Evolutionary conservation across 345 rosid genomes (phyloP), one percentile per base, ranked within the genome.

Genomic region (Bruguiera sexangula): DNA sequence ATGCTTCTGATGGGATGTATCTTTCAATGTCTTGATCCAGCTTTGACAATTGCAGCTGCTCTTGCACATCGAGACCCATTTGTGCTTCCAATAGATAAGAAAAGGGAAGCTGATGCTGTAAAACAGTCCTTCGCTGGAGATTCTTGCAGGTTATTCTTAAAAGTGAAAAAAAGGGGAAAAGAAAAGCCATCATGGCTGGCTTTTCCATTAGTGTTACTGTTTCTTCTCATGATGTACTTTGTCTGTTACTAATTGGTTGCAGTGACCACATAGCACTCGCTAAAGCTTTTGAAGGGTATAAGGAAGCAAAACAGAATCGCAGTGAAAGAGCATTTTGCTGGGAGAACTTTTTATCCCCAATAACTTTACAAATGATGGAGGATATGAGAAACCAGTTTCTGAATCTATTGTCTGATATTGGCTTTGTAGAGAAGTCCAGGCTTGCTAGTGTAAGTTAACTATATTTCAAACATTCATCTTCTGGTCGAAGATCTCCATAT

Each of bases 191-290:
- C 19, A 29, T 65, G 60, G 56, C 56, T 65, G 60, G 56, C 56
- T 11, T 60, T 76, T 15, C 39, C 63, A 31, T 13, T 18, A n/a
- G 13, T 50, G n/a, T 16, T 11, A 5, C 46, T 50, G 19, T n/a
- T 62, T 52, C 18, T 43, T 43, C 19, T 43, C 18, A 3, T 13
- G 50, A 43, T 43, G 18, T 43, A 13, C 50, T 43, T 43, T 43
- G 13, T 43, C 18, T 43, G 50, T 43, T 43, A 2, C 50, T 13
- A 43, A 43, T 43, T 56, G 46, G 58, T 61, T 88, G 88, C 85
- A 94, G 98, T 81, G 98, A 94, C 69, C 98, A 94, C 80, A 91
- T 94, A 70, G 97, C 97, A 72, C 93, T 94, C 64, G 85, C 89
- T 65, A 92, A 89, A 79, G 99, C 97, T 19, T 94, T 86, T 78